phyloP scores from a whole-genome alignment of 73 alveolate genomes.

The Stentor coeruleus region DNA sequence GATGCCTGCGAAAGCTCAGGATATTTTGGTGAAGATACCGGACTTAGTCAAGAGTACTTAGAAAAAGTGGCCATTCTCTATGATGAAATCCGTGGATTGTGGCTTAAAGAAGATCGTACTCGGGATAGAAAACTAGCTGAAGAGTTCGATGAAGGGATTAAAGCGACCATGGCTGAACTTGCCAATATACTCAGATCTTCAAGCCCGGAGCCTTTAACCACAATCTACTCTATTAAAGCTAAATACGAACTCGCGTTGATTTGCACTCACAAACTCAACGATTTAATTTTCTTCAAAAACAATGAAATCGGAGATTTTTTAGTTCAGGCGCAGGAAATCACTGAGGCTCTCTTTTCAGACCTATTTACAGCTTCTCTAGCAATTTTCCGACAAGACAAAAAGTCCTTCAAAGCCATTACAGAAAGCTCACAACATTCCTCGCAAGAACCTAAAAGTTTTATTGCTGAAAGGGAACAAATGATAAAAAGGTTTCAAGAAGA shows the following conservation, averaged over 20 bases:
- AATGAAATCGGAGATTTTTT: constrained; percentile 37
- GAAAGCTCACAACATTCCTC: constrained; percentile 1
- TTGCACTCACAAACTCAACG: constrained; percentile 41
- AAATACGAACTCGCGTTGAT: constrained; percentile 46
- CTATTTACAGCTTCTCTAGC: constrained; percentile 31
- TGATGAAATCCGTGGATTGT: constrained; percentile 47
- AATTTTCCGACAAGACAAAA: constrained; percentile 22
- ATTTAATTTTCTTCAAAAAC: constrained; percentile 41
- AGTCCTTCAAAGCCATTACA: constrained; percentile 28
- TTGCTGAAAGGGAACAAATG: constrained; percentile 29
- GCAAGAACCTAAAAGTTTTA: constrained; percentile 24
- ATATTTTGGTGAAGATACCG: constrained; percentile 18
- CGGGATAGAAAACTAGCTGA: constrained; percentile 63
- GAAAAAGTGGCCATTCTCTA: constrained; percentile 59
- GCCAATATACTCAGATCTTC: constrained; percentile 29
- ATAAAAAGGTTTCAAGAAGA: constrained; percentile 37
- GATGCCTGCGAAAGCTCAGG: background rate
- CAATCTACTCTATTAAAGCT: constrained; percentile 32
- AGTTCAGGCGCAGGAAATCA: constrained; percentile 25
- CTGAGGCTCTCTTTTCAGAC: constrained; percentile 30
- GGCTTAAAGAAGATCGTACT: constrained; percentile 41
- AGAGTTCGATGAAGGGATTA: constrained; percentile 63
- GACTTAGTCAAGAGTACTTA: constrained; percentile 48
- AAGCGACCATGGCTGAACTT: constrained; percentile 55
- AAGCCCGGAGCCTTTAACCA: constrained; percentile 6